Evolutionary conservation across 2,329 filamentous ascomycete species (phyloP), one percentile per base, ranked within the genome.

Genomic region (Sarocladiaceae sp.): DNA sequence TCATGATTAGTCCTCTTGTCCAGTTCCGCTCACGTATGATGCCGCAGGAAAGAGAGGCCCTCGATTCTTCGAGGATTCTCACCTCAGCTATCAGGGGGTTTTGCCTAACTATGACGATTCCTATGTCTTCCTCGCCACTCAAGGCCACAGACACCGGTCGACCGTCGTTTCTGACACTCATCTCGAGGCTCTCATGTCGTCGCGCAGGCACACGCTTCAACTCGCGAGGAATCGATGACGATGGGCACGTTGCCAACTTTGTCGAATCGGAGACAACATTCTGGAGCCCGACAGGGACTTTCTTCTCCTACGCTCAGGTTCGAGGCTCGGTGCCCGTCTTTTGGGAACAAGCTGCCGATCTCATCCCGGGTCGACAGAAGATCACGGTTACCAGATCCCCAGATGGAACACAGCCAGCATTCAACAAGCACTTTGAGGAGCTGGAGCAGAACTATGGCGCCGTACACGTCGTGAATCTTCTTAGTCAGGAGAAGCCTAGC

Each of bases 191-290:
- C 29, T 97, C 93, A 2, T 97, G 90, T 58, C 78, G 82, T 53
- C 80, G 91, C 66, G 93, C 93, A 15, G 93, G 93, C 18, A 98
- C 93, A 13, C 79, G 93, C 32, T 98, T 97, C 72, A 97, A 97
- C 62, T 85, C 91, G n/a, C 78, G 93, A 53, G 93, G 93, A 31
- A 95, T 98, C 51, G 93, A 98, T 58, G 93, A 98, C 60, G 89
- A 97, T 58, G 93, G 93, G 12, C 88, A 97, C 55, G 93, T 97
- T 21, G 90, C 93, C 48, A 98, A 98, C 63, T 98, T 95, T 64
- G 93, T 97, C n/a, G 93, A 98, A 64, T 93, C 89, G 0, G 93
- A 98, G 65, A 95, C 89, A 0, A 81, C 91, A 32, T 90, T 94
- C 58, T 95, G 87, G 84, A 84, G 83, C 53, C 85, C 86, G 1